Conservation (phyloP, 108 stramenopile species). For the Pseudonitzschia delicatissima region DNA sequence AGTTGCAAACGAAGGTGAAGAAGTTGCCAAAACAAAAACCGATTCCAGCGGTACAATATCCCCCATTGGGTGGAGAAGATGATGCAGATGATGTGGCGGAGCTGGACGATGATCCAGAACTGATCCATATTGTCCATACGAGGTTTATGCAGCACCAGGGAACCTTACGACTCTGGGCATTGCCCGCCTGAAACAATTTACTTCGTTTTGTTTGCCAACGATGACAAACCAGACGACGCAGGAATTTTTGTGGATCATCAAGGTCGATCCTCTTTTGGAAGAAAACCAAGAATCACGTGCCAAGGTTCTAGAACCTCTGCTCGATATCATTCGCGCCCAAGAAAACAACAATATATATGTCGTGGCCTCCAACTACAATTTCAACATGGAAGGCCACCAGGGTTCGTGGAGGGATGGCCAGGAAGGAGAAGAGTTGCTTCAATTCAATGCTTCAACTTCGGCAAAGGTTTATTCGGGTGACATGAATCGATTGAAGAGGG, state of each 20-base stretch:
- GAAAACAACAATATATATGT: neutral
- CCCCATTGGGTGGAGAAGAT: too few relatives aligned
- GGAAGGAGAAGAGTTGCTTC: neutral
- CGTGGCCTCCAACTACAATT: constrained; percentile 2
- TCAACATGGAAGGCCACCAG: neutral
- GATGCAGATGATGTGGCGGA: too few relatives aligned
- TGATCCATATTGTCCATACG: constrained; percentile 74
- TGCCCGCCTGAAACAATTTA: constrained; percentile 62
- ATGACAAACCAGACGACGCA: constrained; percentile 29
- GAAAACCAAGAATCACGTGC: constrained; percentile 18
- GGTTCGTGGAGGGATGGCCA: constrained; percentile 7
- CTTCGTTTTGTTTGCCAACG: constrained; percentile 59
- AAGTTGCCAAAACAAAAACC: too few relatives aligned
- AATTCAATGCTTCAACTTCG: neutral
- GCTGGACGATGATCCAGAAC: neutral
- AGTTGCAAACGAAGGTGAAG: too few relatives aligned
- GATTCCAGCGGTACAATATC: too few relatives aligned
- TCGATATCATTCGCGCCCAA: neutral
- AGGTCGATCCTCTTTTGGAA: constrained; percentile 72
- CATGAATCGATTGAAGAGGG: constrained; percentile 28
- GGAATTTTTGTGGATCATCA: constrained; percentile 78
- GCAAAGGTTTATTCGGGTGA: constrained; percentile 22
- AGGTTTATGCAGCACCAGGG: constrained; percentile 85
- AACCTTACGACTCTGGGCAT: constrained; percentile 43
- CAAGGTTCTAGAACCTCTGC: constrained; percentile 17